These are phyloP conservation scores for Danielia oregonensis DNA, from an alignment of 805 yeast species.

Conservation along the genomic window DNA sequence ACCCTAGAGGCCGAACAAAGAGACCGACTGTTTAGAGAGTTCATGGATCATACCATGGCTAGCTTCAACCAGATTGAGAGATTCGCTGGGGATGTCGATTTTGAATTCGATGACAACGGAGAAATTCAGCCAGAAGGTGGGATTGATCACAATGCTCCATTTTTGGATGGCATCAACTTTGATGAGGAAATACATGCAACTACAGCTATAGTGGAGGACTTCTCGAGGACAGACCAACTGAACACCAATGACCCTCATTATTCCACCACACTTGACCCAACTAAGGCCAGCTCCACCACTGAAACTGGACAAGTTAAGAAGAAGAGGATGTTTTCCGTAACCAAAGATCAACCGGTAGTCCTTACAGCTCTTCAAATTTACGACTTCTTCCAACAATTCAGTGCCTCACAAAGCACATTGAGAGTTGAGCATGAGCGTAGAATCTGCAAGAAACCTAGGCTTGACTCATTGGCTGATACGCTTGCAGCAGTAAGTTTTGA, in stretches of 20 bases:
- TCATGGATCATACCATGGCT: constrained; percentile 11
- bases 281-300: constrained; percentile 1
- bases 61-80: constrained; percentile 10
- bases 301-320: neutral
- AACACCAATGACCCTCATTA: constrained; percentile 8
- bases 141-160: neutral
- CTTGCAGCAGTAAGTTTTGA: neutral
- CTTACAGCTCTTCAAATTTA: no score
- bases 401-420: no score
- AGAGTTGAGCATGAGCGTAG: no score
- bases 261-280: constrained; percentile 4
- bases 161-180: constrained; percentile 10
- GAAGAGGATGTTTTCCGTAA: no score
- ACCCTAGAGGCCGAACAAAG: constrained; percentile 7
- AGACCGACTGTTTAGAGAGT: constrained; percentile 14
- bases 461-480: neutral
- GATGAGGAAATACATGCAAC: constrained; percentile 11
- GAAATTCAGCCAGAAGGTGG: constrained; percentile 10
- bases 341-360: no score
- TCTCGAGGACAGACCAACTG: constrained; percentile 6
- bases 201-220: constrained; percentile 8
- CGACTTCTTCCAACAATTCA: no score
- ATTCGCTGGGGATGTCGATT: constrained; percentile 12
- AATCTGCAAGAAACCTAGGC: neutral
- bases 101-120: constrained; percentile 22